Evolutionary conservation across 805 yeast species (phyloP).

Genomic region (Nakazawaea laoshanensis): DNA sequence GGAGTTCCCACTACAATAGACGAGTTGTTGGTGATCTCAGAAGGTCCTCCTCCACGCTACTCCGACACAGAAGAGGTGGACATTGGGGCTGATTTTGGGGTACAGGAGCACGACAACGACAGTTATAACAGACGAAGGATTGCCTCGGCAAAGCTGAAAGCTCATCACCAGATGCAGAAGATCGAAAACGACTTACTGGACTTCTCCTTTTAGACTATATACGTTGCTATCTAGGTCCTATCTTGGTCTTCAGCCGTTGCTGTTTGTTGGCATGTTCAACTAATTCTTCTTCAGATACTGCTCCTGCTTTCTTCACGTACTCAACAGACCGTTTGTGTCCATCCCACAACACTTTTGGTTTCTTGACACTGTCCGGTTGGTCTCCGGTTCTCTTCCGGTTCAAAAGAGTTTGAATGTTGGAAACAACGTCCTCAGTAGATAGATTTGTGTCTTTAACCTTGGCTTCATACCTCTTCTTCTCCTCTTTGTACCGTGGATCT

Average conservation of each 20-base stretch:
- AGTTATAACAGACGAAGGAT: conserved; percentile 4
- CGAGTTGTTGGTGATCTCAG: conserved; percentile 3
- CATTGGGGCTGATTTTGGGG: conserved; percentile 3
- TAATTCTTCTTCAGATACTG: conserved; percentile 15
- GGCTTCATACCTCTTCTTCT: conserved; percentile 50
- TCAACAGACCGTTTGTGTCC: conserved; percentile 21
- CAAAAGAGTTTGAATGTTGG: conserved; percentile 42
- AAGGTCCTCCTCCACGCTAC: background rate
- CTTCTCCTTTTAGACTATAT: conserved; percentile 4
- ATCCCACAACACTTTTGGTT: conserved; percentile 24
- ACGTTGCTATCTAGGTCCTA: conserved; percentile 13
- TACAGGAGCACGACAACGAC: conserved; percentile 2
- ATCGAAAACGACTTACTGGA: conserved; percentile 6
- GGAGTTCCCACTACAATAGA: conserved; percentile 2
- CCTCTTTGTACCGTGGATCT: conserved; percentile 72
- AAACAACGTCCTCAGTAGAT: conserved; percentile 50
- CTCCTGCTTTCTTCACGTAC: conserved; percentile 14
- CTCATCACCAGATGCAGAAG: conserved; percentile 2
- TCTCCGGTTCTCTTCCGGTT: conserved; percentile 14
- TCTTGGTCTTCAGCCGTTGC: conserved; percentile 11
- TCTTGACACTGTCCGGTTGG: conserved; percentile 13
- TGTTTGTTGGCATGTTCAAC: conserved; percentile 17
- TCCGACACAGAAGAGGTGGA: conserved; percentile 1
- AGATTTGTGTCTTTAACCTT: conserved; percentile 45
- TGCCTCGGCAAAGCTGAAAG: conserved; percentile 1